Conservation (phyloP, 2,329 filamentous ascomycete genomes). For the Penicillium vulpinum region DNA sequence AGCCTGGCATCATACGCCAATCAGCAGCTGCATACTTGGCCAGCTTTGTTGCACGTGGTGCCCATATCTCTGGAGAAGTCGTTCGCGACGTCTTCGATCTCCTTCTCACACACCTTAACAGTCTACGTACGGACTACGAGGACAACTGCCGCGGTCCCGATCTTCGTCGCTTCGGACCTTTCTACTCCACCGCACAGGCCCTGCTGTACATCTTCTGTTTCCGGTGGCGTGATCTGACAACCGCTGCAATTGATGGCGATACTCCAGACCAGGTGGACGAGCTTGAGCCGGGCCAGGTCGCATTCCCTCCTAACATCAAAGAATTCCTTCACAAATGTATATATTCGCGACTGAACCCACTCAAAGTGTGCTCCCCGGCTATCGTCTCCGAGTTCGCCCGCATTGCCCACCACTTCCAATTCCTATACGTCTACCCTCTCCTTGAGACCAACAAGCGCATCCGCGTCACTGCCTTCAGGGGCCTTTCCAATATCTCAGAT, state of each 20-base stretch:
- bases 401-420: conserved; percentile 78
- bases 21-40: conserved; percentile 89
- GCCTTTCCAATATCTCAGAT: conserved; percentile 38
- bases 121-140: conserved; percentile 72
- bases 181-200: conserved; percentile 86
- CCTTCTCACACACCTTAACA: conserved; percentile 74
- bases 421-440: conserved; percentile 85
- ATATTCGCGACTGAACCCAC: conserved; percentile 84
- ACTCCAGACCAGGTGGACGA: conserved; percentile 57
- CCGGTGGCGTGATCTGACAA: conserved; percentile 85
- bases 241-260: conserved; percentile 56
- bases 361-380: conserved; percentile 87
- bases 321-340: conserved; percentile 75
- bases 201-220: conserved; percentile 97
- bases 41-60: conserved; percentile 89
- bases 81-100: conserved; percentile 82
- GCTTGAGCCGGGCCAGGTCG: conserved; percentile 66
- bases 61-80: conserved; percentile 71
- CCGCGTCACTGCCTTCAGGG: conserved; percentile 68
- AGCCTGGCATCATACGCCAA: conserved; percentile 73
- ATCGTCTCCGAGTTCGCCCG: conserved; percentile 92
- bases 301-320: conserved; percentile 74
- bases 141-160: conserved; percentile 78
- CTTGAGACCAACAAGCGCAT: conserved; percentile 92
- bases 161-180: conserved; percentile 76